Evolutionary conservation across 257 asterid genomes (phyloP).

Genomic region (Leonotis leonurus): DNA sequence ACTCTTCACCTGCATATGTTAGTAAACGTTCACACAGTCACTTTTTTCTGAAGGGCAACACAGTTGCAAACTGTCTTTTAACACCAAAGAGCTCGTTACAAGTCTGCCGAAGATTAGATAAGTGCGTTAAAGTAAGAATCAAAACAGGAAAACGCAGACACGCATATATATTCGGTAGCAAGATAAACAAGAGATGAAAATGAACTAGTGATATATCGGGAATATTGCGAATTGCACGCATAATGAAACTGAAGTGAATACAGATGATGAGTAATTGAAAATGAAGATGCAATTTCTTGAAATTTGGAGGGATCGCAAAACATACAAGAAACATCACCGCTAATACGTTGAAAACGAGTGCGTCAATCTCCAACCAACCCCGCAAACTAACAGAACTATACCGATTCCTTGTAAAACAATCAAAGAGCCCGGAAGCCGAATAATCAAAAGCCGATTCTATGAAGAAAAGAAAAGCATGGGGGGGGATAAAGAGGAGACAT

Average conservation of each 20-base stretch:
- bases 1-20: slow-evolving; percentile 24
- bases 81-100: too few species aligned
- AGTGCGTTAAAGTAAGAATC: too few species aligned
- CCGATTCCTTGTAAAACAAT: background rate
- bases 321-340: background rate
- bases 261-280: background rate
- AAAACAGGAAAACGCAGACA: too few species aligned
- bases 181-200: too few species aligned
- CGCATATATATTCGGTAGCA: too few species aligned
- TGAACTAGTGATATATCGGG: too few species aligned
- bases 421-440: background rate
- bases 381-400: background rate
- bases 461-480: slow-evolving; percentile 1
- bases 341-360: background rate
- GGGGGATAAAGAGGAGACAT: slow-evolving; percentile 35
- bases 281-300: slow-evolving; percentile 20
- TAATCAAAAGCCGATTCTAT: too few species aligned
- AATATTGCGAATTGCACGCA: too few species aligned
- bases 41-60: background rate
- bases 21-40: background rate
- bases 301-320: slow-evolving; percentile 5
- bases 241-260: background rate
- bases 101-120: background rate
- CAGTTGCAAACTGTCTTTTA: background rate
- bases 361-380: slow-evolving; percentile 6